Percentiles rank a stretch among this genome's conserved stretches.
Conservation (phyloP, 441 rosid genomes). For the Aquilaria agallochum region DNA sequence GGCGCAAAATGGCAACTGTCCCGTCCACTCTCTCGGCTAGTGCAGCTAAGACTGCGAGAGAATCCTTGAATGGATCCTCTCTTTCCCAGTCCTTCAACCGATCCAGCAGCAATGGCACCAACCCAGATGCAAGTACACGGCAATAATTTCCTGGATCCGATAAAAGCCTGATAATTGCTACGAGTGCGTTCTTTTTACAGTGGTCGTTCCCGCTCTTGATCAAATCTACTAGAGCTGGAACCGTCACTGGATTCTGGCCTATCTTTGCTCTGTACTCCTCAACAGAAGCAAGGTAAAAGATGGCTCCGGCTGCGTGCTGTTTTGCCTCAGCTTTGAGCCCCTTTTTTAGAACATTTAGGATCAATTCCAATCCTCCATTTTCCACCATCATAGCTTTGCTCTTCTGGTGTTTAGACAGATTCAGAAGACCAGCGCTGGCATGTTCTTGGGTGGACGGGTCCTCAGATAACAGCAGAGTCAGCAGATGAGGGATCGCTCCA, state of each 20-base stretch:
- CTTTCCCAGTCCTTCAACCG: constrained; percentile 34
- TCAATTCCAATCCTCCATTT: constrained; percentile 43
- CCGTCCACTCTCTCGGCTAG: constrained; percentile 67
- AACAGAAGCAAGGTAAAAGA: constrained; percentile 66
- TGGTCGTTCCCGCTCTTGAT: constrained; percentile 36
- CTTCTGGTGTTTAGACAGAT: constrained; percentile 59
- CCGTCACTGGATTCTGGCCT: constrained; percentile 56
- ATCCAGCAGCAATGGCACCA: constrained; percentile 48
- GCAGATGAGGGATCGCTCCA: constrained; percentile 38
- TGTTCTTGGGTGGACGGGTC: constrained; percentile 54
- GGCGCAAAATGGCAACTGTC: constrained; percentile 38
- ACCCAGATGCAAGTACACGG: constrained; percentile 54
- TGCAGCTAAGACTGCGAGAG: constrained; percentile 59
- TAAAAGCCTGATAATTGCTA: constrained; percentile 60
- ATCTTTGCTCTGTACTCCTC: constrained; percentile 60
- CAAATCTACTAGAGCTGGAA: constrained; percentile 49
- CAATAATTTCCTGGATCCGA: constrained; percentile 46
- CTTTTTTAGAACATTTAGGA: constrained; percentile 39
- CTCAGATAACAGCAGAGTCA: constrained; percentile 34
- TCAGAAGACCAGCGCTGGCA: constrained; percentile 61
- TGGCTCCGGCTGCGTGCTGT: constrained; percentile 64
- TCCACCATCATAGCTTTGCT: constrained; percentile 48
- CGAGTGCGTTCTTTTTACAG: constrained; percentile 62
- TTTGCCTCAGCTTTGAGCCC: constrained; percentile 51
- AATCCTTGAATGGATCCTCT: constrained; percentile 48